phyloP scores from a whole-genome alignment of 169 alveolate genomes.

The Babesia microti region DNA sequence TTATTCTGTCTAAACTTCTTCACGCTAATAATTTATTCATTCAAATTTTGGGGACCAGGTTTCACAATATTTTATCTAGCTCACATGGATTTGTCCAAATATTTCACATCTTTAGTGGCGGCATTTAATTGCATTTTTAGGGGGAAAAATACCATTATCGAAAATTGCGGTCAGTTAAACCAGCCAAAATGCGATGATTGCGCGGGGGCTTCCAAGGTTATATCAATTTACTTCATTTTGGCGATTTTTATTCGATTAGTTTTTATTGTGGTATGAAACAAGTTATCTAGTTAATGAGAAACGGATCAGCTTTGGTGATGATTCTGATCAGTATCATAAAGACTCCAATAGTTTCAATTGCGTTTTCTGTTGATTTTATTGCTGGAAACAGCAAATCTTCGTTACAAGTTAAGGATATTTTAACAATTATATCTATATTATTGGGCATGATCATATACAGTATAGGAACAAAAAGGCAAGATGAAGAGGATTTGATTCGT shows the following conservation, averaged over 20 bases:
- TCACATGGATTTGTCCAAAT: neutral
- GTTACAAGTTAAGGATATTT: conserved; percentile 18
- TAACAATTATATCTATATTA: conserved; percentile 35
- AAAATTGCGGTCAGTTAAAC: conserved; percentile 19
- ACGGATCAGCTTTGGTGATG: conserved; percentile 39
- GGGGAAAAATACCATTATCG: conserved; percentile 33
- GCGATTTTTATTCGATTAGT: conserved; percentile 31
- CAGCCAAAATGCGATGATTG: conserved; percentile 31
- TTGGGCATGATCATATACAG: conserved; percentile 25
- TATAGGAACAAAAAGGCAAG: conserved; percentile 20
- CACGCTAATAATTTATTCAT: too few relatives aligned
- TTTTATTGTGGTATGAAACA: conserved; percentile 27
- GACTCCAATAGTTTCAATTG: conserved; percentile 45
- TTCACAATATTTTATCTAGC: conserved; percentile 16
- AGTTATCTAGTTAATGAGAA: too few relatives aligned
- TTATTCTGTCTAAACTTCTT: too few relatives aligned
- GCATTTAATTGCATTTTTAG: conserved; percentile 28
- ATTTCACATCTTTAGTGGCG: conserved; percentile 5
- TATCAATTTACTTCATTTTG: conserved; percentile 15
- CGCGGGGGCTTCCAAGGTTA: conserved; percentile 15
- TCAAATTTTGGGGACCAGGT: too few relatives aligned
- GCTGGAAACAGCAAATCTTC: conserved; percentile 40
- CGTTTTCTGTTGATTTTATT: conserved; percentile 29
- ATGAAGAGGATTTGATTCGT: too few relatives aligned
- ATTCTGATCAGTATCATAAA: conserved; percentile 34